These are phyloP conservation scores for Lupinus albus DNA, from an alignment of 306 rosid genomes.

Conservation along the genomic window DNA sequence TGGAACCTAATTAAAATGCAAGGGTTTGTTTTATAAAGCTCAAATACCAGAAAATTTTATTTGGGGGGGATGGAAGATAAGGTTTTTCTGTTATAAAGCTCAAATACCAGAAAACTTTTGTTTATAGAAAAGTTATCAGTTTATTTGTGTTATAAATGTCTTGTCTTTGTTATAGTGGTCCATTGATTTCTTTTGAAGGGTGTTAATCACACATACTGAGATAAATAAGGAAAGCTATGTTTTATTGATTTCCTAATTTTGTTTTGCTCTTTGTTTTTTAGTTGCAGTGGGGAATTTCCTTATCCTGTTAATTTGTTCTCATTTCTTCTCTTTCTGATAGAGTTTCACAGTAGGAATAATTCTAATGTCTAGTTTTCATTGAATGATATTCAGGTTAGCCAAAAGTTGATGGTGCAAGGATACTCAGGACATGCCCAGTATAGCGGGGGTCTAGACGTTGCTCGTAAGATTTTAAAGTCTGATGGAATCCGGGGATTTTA, in stretches of 20 bases:
- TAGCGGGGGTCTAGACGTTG: slow-evolving; percentile 89
- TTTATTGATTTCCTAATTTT: background rate
- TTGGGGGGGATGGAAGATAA: slow-evolving; percentile 23
- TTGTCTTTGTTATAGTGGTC: slow-evolving; percentile 25
- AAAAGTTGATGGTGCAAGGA: slow-evolving; percentile 98
- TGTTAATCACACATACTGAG: slow-evolving; percentile 20
- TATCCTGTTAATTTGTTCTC: slow-evolving; percentile 19
- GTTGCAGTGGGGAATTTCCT: background rate
- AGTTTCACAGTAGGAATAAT: background rate
- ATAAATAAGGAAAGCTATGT: background rate
- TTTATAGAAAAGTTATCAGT: background rate
- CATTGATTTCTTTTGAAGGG: slow-evolving; percentile 13
- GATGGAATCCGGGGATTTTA: slow-evolving; percentile 84
- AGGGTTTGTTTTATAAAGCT: slow-evolving; percentile 13
- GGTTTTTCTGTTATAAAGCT: no score
- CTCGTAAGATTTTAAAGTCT: slow-evolving; percentile 63
- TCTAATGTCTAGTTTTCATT: slow-evolving; percentile 33
- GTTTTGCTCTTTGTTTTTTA: background rate
- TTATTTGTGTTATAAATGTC: slow-evolving; percentile 29
- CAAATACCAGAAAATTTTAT: background rate
- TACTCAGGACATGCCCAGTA: slow-evolving; percentile 78
- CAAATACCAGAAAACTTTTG: no score
- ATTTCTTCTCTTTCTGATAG: slow-evolving; percentile 27
- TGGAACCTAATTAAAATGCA: slow-evolving; percentile 7
- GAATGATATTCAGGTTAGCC: slow-evolving; percentile 71